These are phyloP conservation scores for Solanum appendiculatum DNA, from an alignment of 257 asterid genomes.

Conservation along the genomic window DNA sequence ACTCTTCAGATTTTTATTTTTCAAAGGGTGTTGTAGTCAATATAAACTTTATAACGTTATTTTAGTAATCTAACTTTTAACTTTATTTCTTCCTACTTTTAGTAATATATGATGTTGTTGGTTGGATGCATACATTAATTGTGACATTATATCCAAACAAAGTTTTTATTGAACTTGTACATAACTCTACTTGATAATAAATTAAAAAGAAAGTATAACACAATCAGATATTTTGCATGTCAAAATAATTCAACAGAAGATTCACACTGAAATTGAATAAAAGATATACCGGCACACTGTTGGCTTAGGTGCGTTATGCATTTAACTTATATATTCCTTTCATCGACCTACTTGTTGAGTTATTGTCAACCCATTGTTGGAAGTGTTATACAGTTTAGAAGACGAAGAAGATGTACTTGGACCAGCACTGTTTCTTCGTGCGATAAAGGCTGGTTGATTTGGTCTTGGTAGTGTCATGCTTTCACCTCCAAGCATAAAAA, in stretches of 20 bases:
- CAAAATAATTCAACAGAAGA: background rate
- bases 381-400: background rate
- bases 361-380: background rate
- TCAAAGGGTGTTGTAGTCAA: no score
- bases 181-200: background rate
- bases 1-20: no score
- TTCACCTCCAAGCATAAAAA: slow-evolving; percentile 13
- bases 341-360: slow-evolving; percentile 5
- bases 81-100: no score
- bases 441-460: slow-evolving; percentile 11
- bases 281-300: background rate
- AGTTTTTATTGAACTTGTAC: background rate
- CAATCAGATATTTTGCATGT: background rate
- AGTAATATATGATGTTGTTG: no score
- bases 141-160: no score
- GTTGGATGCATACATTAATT: no score
- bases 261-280: background rate
- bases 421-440: background rate
- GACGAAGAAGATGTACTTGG: background rate
- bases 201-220: background rate
- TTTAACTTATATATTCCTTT: background rate
- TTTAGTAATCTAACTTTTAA: no score
- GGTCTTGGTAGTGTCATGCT: slow-evolving; percentile 9
- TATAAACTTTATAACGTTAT: no score
- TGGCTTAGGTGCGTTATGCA: background rate